These are phyloP conservation scores for Phytophthora lateralis DNA, from an alignment of 352 stramenopile species.

Conservation along the genomic window DNA sequence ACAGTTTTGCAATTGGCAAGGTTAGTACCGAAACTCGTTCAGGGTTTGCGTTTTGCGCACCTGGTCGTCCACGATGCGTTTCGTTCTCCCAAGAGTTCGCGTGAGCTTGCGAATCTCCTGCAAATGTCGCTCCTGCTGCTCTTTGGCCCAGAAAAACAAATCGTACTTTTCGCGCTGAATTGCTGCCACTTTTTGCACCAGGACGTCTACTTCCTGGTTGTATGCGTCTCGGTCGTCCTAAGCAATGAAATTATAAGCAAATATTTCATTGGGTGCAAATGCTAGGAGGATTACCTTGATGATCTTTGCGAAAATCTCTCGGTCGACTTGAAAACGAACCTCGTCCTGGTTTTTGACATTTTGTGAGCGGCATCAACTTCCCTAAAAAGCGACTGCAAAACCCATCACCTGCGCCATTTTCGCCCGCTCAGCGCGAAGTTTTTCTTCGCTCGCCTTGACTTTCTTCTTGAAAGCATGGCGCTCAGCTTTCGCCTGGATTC, in stretches of 20 bases:
- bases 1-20: background rate
- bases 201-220: slow-evolving; percentile 71
- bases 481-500: slow-evolving; percentile 67
- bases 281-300: slow-evolving; percentile 47
- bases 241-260: background rate
- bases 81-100: slow-evolving; percentile 57
- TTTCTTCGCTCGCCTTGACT: slow-evolving; percentile 70
- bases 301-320: slow-evolving; percentile 87
- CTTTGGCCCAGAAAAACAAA: slow-evolving; percentile 68
- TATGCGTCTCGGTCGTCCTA: slow-evolving; percentile 78
- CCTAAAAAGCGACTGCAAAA: background rate
- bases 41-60: slow-evolving; percentile 16
- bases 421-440: slow-evolving; percentile 51
- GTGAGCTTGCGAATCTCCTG: slow-evolving; percentile 89
- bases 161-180: slow-evolving; percentile 80
- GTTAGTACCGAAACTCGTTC: background rate
- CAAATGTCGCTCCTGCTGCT: slow-evolving; percentile 74
- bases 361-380: background rate
- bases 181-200: slow-evolving; percentile 69
- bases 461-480: slow-evolving; percentile 84
- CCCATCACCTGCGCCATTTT: slow-evolving; percentile 77
- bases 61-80: slow-evolving; percentile 71
- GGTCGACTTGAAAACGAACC: slow-evolving; percentile 80
- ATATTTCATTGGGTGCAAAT: background rate
- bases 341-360: slow-evolving; percentile 48